phyloP scores from a whole-genome alignment of 139 green algal species.

The Picocystis salinarum region DNA sequence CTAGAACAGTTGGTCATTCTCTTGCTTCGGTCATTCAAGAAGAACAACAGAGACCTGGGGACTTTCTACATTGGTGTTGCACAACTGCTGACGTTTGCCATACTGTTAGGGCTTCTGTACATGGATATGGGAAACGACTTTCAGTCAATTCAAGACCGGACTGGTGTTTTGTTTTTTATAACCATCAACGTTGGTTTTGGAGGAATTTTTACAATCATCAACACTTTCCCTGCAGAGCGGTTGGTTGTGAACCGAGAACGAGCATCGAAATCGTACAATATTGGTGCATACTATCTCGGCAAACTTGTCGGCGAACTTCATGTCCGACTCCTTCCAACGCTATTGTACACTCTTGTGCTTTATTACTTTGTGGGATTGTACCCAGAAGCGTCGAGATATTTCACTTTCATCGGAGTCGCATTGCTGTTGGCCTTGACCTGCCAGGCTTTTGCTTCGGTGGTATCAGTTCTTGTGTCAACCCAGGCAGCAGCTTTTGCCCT shows the following conservation, averaged over 20 bases:
- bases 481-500: constrained; percentile 21
- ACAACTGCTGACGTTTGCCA: constrained; percentile 12
- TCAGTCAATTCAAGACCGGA: constrained; percentile 40
- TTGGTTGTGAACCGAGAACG: constrained; percentile 21
- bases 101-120: constrained; percentile 25
- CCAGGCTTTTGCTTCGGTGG: constrained; percentile 6
- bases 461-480: constrained; percentile 12
- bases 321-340: constrained; percentile 13
- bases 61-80: constrained; percentile 12
- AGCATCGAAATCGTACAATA: constrained; percentile 22
- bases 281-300: constrained; percentile 28
- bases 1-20: constrained; percentile 11
- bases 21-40: constrained; percentile 6
- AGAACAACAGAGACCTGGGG: constrained; percentile 10
- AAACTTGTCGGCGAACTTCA: constrained; percentile 24
- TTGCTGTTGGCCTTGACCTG: constrained; percentile 17
- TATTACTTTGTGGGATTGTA: constrained; percentile 37
- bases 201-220: constrained; percentile 15
- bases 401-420: constrained; percentile 21
- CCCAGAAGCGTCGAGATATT: constrained; percentile 20
- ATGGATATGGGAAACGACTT: constrained; percentile 14
- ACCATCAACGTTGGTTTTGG: constrained; percentile 10
- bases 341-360: constrained; percentile 33
- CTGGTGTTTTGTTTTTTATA: constrained; percentile 31
- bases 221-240: constrained; percentile 17